A percentile compares a stretch with the other conserved stretches of the same genome.
phyloP scores from a whole-genome alignment of 306 rosid genomes.

The Rubus idaeus region DNA sequence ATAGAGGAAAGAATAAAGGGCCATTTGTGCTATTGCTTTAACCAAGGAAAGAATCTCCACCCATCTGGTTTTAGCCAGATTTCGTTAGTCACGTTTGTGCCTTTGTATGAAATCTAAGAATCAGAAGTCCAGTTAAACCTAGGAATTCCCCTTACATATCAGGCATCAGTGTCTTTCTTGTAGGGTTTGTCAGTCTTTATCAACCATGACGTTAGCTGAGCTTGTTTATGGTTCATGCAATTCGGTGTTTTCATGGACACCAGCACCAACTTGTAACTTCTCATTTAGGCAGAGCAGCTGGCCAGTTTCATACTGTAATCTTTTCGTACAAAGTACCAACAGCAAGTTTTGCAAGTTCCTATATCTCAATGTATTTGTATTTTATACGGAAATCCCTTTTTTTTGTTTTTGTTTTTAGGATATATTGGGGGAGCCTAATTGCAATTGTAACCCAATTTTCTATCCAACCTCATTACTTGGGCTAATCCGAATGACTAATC shows the following conservation, averaged over 20 bases:
- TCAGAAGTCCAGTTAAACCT: conserved; percentile 1
- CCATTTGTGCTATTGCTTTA: conserved; percentile 20
- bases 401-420: no score
- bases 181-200: not conserved
- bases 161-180: not conserved
- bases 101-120: conserved; percentile 59
- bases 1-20: conserved; percentile 43
- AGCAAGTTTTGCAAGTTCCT: no score
- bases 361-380: not conserved
- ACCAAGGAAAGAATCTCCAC: conserved; percentile 45
- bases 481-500: no score
- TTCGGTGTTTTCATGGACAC: not conserved
- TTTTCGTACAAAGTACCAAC: no score
- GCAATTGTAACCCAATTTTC: no score
- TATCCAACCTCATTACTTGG: no score
- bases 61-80: conserved; percentile 6
- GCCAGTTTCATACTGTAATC: not conserved
- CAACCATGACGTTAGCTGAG: no score
- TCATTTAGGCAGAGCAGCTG: not conserved
- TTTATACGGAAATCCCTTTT: no score
- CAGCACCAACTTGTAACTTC: not conserved
- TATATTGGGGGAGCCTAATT: no score
- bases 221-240: no score
- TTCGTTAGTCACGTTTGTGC: conserved; percentile 24
- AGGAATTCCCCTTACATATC: no score